Evolutionary conservation across 805 yeast species (phyloP).

Genomic region (Cephaloascus fragrans): DNA sequence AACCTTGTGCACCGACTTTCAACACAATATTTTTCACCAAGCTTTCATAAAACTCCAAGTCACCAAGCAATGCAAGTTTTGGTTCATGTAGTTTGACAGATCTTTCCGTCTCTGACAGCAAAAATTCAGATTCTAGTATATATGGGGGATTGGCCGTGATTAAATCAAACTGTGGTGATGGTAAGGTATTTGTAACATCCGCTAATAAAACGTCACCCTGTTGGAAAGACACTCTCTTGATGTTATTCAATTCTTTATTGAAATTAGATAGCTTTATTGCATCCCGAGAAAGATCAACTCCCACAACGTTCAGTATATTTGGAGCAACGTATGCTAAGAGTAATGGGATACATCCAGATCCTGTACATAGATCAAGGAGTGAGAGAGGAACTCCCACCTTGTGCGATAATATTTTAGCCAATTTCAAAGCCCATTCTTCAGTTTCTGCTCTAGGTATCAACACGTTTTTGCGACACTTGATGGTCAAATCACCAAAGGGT

Average conservation of each 20-base stretch:
- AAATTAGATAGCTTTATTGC: conserved; percentile 44
- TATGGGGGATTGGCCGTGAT: conserved; percentile 91
- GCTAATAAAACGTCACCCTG: conserved; percentile 11
- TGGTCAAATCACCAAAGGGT: conserved; percentile 69
- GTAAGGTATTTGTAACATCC: not conserved
- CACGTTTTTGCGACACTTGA: conserved; percentile 54
- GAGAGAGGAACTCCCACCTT: conserved; percentile 6
- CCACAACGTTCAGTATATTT: conserved; percentile 18
- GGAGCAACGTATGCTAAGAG: conserved; percentile 19
- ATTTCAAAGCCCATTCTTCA: conserved; percentile 70
- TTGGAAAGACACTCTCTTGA: conserved; percentile 3
- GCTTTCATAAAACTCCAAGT: conserved; percentile 56
- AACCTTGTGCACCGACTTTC: conserved; percentile 35
- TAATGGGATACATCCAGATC: conserved; percentile 80
- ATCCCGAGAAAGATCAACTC: conserved; percentile 44
- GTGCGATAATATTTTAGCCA: conserved; percentile 15
- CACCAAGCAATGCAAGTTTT: conserved; percentile 66
- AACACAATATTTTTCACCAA: conserved; percentile 36
- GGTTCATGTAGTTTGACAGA: conserved; percentile 78
- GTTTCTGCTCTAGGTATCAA: conserved; percentile 93
- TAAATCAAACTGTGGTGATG: conserved; percentile 27
- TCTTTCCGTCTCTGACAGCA: conserved; percentile 36
- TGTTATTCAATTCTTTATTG: conserved; percentile 21
- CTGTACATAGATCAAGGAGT: conserved; percentile 71
- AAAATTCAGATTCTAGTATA: conserved; percentile 41